Evolutionary conservation across 441 rosid genomes (phyloP).

Genomic region (Geranium incanum): DNA sequence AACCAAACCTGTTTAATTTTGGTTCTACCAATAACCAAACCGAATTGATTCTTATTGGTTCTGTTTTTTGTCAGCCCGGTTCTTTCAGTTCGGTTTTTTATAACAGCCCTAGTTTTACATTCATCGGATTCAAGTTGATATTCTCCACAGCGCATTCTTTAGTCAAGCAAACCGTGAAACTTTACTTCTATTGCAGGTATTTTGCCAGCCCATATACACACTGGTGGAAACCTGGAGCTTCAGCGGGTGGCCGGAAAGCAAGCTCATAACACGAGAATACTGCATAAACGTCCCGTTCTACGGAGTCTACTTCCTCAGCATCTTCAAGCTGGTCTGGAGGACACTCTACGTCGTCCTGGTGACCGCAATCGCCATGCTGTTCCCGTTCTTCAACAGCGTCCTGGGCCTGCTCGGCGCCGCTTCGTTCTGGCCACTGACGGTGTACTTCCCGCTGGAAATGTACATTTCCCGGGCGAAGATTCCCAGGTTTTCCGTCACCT

Average conservation of each 20-base stretch:
- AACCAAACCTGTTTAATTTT: too few relatives aligned
- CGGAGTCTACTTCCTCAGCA: neutral
- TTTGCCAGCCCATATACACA: constrained; percentile 5
- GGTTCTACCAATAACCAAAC: too few relatives aligned
- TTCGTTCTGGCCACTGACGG: constrained; percentile 44
- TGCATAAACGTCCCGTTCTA: neutral
- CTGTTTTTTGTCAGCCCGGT: too few relatives aligned
- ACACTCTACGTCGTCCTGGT: neutral
- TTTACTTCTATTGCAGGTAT: neutral
- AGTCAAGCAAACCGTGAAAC: neutral
- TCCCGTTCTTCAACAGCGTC: constrained; percentile 10
- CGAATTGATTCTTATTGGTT: too few relatives aligned
- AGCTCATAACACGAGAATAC: neutral
- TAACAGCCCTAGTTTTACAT: too few relatives aligned
- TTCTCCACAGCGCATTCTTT: too few relatives aligned
- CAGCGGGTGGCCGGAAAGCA: constrained; percentile 8
- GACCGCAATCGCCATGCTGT: neutral
- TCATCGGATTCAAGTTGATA: too few relatives aligned
- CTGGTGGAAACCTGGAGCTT: constrained; percentile 2
- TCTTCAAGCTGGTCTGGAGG: constrained; percentile 7
- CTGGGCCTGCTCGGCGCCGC: constrained; percentile 9
- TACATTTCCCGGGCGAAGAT: constrained; percentile 35
- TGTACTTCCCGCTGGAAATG: constrained; percentile 55
- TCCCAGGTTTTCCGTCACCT: constrained; percentile 26
- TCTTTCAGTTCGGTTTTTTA: too few relatives aligned